Percentiles rank a stretch among this genome's conserved stretches.
phyloP scores from a whole-genome alignment of 768 basidiomycete species.

The Leccinum subtestaceum region DNA sequence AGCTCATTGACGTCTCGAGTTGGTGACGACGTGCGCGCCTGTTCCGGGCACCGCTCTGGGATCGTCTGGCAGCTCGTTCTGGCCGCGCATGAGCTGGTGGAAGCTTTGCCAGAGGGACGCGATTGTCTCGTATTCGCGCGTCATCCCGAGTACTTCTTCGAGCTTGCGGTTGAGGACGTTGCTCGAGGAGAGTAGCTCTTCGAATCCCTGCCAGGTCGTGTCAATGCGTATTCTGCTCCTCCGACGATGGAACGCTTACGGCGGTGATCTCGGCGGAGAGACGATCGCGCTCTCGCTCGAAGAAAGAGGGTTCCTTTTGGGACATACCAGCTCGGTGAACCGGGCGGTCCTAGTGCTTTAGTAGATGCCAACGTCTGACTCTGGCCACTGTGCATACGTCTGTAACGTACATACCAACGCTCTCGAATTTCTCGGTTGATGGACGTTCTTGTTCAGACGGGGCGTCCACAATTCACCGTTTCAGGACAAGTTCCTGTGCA shows the following conservation, averaged over 20 bases:
- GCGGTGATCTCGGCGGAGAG: constrained; percentile 71
- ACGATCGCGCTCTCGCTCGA: constrained; percentile 76
- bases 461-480: not conserved
- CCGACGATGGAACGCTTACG: constrained; percentile 40
- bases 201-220: constrained; percentile 61
- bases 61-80: constrained; percentile 33
- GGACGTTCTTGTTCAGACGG: not conserved
- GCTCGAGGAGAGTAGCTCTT: constrained; percentile 79
- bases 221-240: not conserved
- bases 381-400: not conserved
- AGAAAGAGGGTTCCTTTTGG: constrained; percentile 53
- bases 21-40: constrained; percentile 59
- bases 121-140: constrained; percentile 87
- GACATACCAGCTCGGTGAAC: constrained; percentile 20
- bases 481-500: not conserved
- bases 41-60: constrained; percentile 57
- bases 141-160: constrained; percentile 91
- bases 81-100: constrained; percentile 68
- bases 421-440: not conserved
- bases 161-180: constrained; percentile 88
- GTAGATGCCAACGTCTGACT: not conserved
- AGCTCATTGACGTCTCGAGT: constrained; percentile 25
- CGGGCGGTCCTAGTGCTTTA: not conserved
- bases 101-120: constrained; percentile 83
- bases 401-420: not conserved